Conservation (phyloP, 441 rosid species). For the Melastoma candidum region DNA sequence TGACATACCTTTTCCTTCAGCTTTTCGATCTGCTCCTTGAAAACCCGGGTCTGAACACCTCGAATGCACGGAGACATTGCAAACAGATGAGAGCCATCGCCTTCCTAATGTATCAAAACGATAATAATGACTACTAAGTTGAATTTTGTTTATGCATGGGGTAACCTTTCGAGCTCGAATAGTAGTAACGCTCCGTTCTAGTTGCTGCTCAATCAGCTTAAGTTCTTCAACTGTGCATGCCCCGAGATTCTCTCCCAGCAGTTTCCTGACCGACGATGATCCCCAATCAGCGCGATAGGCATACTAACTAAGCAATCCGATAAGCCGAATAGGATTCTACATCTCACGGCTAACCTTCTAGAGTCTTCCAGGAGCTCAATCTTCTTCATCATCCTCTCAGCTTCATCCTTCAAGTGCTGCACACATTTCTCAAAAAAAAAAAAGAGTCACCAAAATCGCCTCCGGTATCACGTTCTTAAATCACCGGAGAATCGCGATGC, state of each 20-base stretch:
- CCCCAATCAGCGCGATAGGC: background rate
- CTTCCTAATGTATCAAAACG: background rate
- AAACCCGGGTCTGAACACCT: constrained; percentile 35
- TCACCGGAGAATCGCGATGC: background rate
- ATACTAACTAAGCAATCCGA: background rate
- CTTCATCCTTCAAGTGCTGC: constrained; percentile 70
- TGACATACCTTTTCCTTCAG: constrained; percentile 33
- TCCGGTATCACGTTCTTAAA: no score
- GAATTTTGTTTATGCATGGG: background rate
- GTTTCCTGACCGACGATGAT: constrained; percentile 40
- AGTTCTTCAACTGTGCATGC: constrained; percentile 66
- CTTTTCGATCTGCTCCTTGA: constrained; percentile 31
- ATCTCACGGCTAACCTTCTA: constrained; percentile 34
- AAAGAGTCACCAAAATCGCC: background rate
- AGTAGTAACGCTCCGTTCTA: constrained; percentile 62
- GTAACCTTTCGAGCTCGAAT: constrained; percentile 72
- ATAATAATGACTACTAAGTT: background rate
- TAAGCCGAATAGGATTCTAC: background rate
- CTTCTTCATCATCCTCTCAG: constrained; percentile 58
- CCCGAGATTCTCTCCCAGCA: constrained; percentile 64
- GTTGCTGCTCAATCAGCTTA: constrained; percentile 63
- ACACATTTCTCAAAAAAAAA: constrained; percentile 14
- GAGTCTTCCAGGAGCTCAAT: constrained; percentile 73
- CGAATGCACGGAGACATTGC: constrained; percentile 2
- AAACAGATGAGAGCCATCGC: background rate